Base-by-base conservation (phyloP, 2,329 filamentous ascomycete genomes). In the Bipolaris zeicola region DNA sequence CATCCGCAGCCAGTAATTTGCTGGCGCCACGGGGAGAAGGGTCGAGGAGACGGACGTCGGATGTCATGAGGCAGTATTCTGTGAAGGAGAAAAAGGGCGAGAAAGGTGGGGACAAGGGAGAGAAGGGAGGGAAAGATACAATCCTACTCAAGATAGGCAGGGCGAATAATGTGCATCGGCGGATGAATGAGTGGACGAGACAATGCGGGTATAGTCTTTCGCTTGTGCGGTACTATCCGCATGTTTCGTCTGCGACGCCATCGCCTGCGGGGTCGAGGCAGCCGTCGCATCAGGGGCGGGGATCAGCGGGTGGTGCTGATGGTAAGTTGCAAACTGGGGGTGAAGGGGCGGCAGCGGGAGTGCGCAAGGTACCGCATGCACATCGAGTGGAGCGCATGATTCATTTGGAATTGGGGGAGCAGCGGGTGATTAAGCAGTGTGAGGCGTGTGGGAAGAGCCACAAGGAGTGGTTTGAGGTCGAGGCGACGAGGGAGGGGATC, bases 391-490 rank as follows among this genome's bases (percentile, higher is more conserved):
- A 99, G 79, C 83, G 92, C 24, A 78, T 99, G 55, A 89, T 98
- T 42, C 95, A 99, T 75, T 80, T 98, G 13, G 95, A 99, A 78
- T 83, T 98, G n/a, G 82, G 82, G 5, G 82, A 81, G 38, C 77
- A 82, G 64, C 78, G 76, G 76, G 87, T 78, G 56, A 87, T 82
- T 77, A 87, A 74, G 16, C 84, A 85, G 50, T 99, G 95, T 69
- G 81, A 82, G 4, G 84, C 87, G 1, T 99, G 95, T 71, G 92
- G 92, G 1, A 88, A 87, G 69, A 88, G 92, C 67, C 95, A 99
- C 76, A 82, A 89, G 50, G 95, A 99, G 78, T 99, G 94, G 94
- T 99, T 99, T 73, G 90, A 96, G 77, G 87, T 97, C 1, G 87
- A 91, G 60, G 90, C 91, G 0, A 88, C 81, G 20, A 84, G 87